Evolutionary conservation across 805 yeast species (phyloP).

Genomic region (Spathaspora hagerdaliae): DNA sequence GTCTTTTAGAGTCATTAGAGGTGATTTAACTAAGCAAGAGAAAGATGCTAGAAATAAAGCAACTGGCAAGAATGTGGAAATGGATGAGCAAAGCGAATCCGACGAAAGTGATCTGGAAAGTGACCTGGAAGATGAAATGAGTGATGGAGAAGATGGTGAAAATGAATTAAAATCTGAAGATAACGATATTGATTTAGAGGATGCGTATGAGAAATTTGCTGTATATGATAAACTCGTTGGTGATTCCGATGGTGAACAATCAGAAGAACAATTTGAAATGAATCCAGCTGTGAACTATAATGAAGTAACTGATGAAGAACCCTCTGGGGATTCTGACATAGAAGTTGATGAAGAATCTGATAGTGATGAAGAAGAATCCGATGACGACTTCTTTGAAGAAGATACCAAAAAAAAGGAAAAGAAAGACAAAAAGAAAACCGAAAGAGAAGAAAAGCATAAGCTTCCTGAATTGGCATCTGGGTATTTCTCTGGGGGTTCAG

Average conservation of each 20-base stretch:
- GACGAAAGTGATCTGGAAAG: conserved; percentile 10
- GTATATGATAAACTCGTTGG: conserved; percentile 38
- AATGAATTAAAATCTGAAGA: conserved; percentile 10
- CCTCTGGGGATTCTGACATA: conserved; percentile 34
- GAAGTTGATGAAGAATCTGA: conserved; percentile 24
- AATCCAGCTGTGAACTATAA: conserved; percentile 46
- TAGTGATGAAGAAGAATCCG: conserved; percentile 9
- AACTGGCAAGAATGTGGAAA: conserved; percentile 13
- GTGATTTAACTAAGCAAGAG: conserved; percentile 39
- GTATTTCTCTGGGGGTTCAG: conserved; percentile 81
- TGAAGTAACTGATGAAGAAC: conserved; percentile 65
- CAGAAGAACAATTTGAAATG: conserved; percentile 22
- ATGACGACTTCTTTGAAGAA: conserved; percentile 38
- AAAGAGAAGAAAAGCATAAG: conserved; percentile 23
- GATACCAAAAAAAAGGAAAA: conserved; percentile 8
- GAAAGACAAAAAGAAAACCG: conserved; percentile 12
- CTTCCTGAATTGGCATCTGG: conserved; percentile 78
- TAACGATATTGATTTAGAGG: conserved; percentile 18
- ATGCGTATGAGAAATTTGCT: conserved; percentile 28
- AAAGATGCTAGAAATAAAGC: conserved; percentile 21
- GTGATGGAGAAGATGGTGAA: conserved; percentile 19
- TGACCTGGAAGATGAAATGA: conserved; percentile 18
- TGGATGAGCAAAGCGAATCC: conserved; percentile 3
- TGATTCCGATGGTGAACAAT: conserved; percentile 32
- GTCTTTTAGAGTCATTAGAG: conserved; percentile 46